Evolutionary conservation across 805 yeast genomes (phyloP).

Genomic region (Nakazawaea laoshanensis): DNA sequence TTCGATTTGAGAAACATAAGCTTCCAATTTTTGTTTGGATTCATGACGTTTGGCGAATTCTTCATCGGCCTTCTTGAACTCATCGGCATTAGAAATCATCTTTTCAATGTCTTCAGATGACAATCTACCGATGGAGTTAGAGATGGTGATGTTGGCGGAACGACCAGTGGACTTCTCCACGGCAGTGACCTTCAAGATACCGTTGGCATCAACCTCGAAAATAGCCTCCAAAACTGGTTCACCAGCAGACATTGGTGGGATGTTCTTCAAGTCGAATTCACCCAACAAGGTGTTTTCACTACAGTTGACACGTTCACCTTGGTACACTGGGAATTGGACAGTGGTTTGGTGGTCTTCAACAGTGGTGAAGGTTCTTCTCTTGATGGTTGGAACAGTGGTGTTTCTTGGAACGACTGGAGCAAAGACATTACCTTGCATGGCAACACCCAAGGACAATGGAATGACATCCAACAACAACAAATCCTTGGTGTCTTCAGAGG

Average conservation of each 20-base stretch:
- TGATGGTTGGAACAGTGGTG: slow-evolving; percentile 98
- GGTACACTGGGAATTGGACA: slow-evolving; percentile 98
- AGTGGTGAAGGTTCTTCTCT: slow-evolving; percentile 98
- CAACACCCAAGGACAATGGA: slow-evolving; percentile 98
- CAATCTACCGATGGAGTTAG: slow-evolving; percentile 98
- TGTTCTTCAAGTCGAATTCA: slow-evolving; percentile 96
- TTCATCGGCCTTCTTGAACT: slow-evolving; percentile 97
- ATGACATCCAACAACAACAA: slow-evolving; percentile 93
- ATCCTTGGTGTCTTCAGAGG: slow-evolving; percentile 90
- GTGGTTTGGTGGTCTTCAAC: slow-evolving; percentile 98
- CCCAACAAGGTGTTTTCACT: slow-evolving; percentile 95
- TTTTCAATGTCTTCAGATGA: slow-evolving; percentile 94
- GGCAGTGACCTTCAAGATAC: slow-evolving; percentile 98
- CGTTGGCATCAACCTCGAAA: slow-evolving; percentile 98
- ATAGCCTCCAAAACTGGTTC: slow-evolving; percentile 99
- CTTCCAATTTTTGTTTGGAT: slow-evolving; percentile 98
- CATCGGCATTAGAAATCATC: slow-evolving; percentile 98
- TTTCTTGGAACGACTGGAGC: slow-evolving; percentile 99
- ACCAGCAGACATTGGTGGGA: slow-evolving; percentile 98
- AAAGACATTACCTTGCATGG: slow-evolving; percentile 98
- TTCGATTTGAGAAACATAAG: slow-evolving; percentile 94
- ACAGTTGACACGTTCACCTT: slow-evolving; percentile 99
- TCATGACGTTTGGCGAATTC: slow-evolving; percentile 99
- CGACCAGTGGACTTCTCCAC: slow-evolving; percentile 98
- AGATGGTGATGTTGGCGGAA: slow-evolving; percentile 96